Percentiles rank a stretch among this genome's conserved stretches.
These are phyloP conservation scores for Cryptococcus sp. DNA, from an alignment of 1,284 basidiomycete species.

Conservation along the genomic window DNA sequence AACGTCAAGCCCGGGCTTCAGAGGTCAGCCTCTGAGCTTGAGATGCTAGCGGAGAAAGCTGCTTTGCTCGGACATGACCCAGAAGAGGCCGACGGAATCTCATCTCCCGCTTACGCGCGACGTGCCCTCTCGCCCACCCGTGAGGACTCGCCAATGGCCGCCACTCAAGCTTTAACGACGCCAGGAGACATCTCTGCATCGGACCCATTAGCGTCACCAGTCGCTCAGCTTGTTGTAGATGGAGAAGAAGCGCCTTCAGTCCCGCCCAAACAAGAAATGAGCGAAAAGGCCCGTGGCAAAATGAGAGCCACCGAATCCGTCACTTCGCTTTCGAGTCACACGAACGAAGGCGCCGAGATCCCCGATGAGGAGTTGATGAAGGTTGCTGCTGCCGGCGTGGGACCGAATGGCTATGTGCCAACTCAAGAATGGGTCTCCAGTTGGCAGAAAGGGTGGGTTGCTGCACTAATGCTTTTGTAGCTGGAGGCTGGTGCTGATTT, in stretches of 20 bases:
- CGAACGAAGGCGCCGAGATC: conserved; percentile 53
- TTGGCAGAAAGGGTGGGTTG: conserved; percentile 54
- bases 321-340: conserved; percentile 15
- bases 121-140: not conserved
- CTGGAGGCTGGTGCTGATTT: not conserved
- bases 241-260: not conserved
- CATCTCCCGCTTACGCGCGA: conserved; percentile 7
- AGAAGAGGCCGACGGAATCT: conserved; percentile 24
- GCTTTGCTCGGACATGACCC: conserved; percentile 40
- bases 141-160: not conserved
- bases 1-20: conserved; percentile 22
- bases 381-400: conserved; percentile 66
- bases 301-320: conserved; percentile 64
- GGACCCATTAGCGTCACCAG: conserved; percentile 26
- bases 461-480: not conserved
- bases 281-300: conserved; percentile 86
- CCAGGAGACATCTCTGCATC: conserved; percentile 23
- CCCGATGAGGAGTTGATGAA: conserved; percentile 63
- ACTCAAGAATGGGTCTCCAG: conserved; percentile 85
- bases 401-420: conserved; percentile 84
- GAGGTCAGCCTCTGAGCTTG: conserved; percentile 45
- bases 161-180: conserved; percentile 23
- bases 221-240: not conserved
- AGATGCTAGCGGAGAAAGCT: conserved; percentile 51
- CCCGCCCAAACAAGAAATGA: conserved; percentile 53